phyloP scores from a whole-genome alignment of 2,329 filamentous ascomycete genomes.

The Ceratocystis destructans region DNA sequence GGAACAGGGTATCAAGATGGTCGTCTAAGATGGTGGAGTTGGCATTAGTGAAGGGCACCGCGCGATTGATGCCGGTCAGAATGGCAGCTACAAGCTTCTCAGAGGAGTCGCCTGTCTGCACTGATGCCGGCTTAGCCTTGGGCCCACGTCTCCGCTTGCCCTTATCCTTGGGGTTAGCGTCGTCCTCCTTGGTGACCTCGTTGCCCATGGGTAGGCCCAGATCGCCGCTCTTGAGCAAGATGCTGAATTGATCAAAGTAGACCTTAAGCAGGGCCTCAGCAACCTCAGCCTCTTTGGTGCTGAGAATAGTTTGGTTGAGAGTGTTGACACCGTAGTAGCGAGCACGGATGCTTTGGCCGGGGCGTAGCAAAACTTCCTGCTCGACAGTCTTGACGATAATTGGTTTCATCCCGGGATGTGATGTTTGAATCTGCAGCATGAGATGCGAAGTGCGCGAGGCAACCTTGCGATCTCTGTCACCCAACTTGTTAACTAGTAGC shows the following conservation, averaged over 20 bases:
- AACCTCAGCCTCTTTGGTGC: constrained; percentile 64
- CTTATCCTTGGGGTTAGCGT: constrained; percentile 21
- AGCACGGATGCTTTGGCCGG: constrained; percentile 73
- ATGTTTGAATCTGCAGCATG: constrained; percentile 75
- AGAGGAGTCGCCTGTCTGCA: constrained; percentile 16
- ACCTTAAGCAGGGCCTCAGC: constrained; percentile 73
- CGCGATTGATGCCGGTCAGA: constrained; percentile 86
- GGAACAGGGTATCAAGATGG: constrained; percentile 87
- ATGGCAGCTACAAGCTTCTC: constrained; percentile 90
- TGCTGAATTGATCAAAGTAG: constrained; percentile 82
- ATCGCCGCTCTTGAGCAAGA: constrained; percentile 54
- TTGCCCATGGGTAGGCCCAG: constrained; percentile 30
- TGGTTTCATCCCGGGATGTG: constrained; percentile 86
- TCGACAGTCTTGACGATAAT: constrained; percentile 77
- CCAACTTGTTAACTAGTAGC: constrained; percentile 88
- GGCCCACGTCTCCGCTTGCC: constrained; percentile 24
- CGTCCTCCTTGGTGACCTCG: constrained; percentile 25
- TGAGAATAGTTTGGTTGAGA: constrained; percentile 89
- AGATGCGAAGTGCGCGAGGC: constrained; percentile 86
- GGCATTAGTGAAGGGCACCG: constrained; percentile 78
- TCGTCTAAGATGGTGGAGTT: constrained; percentile 58
- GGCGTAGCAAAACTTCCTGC: constrained; percentile 72
- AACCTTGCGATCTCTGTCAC: constrained; percentile 90
- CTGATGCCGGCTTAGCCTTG: constrained; percentile 1
- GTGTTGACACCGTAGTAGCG: constrained; percentile 96